These are phyloP conservation scores for Xylariaceae sp. DNA, from an alignment of 2,329 filamentous ascomycete genomes.

Conservation along the genomic window DNA sequence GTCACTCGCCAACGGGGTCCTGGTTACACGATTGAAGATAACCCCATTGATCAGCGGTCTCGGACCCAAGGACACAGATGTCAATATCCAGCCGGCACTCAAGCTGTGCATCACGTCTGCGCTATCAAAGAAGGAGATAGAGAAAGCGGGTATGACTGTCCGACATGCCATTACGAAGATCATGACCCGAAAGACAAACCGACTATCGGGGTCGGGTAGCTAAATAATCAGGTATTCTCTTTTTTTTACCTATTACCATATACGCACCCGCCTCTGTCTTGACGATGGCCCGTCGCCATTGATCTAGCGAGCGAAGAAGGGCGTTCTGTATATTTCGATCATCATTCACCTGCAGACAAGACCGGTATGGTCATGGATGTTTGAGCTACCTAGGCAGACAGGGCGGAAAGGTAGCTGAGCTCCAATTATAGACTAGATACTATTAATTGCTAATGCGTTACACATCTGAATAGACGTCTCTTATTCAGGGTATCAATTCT, in stretches of 20 bases:
- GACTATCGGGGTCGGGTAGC: slow-evolving; percentile 39
- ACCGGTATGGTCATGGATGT: slow-evolving; percentile 1
- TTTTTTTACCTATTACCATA: slow-evolving; percentile 1
- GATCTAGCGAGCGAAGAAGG: slow-evolving; percentile 6
- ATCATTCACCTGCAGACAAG: slow-evolving; percentile 2
- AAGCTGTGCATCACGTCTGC: slow-evolving; percentile 89
- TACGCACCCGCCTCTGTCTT: background rate
- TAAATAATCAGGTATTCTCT: slow-evolving; percentile 30
- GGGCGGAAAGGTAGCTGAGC: background rate
- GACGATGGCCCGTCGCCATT: slow-evolving; percentile 10
- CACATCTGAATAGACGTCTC: background rate
- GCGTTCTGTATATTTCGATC: slow-evolving; percentile 8
- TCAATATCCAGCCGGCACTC: slow-evolving; percentile 71
- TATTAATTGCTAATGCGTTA: slow-evolving; percentile 30
- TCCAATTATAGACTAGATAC: slow-evolving; percentile 25
- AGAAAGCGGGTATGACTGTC: slow-evolving; percentile 85
- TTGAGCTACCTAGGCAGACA: slow-evolving; percentile 2
- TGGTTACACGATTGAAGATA: slow-evolving; percentile 82
- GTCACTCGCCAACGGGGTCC: slow-evolving; percentile 80
- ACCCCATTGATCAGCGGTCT: slow-evolving; percentile 62
- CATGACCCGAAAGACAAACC: slow-evolving; percentile 61
- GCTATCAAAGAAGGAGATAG: slow-evolving; percentile 87
- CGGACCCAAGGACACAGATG: slow-evolving; percentile 62
- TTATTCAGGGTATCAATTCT: background rate
- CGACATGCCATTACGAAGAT: slow-evolving; percentile 93